Evolutionary conservation across 208 protist species (phyloP), one percentile per base, ranked within the genome.

Genomic region (Crithidia brevicula): DNA sequence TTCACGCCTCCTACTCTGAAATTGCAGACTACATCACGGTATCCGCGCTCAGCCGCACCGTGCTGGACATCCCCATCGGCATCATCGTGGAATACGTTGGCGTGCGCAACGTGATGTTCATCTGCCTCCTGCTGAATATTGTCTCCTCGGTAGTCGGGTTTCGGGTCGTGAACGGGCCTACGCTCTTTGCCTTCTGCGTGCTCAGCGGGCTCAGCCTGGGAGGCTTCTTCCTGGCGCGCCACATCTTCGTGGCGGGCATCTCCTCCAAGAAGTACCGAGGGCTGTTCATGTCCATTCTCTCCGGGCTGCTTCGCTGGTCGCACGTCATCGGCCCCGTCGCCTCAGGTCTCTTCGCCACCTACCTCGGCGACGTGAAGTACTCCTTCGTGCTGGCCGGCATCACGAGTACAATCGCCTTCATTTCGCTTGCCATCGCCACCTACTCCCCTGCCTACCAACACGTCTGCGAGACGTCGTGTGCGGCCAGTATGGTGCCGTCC

Each of bases 211-310:
- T 81, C 58, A 92, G 86, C 9, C 77, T 85, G 31, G 88, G 91
- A 13, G 76, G 71, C 40, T 93, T 92, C 71, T 94, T 96, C 61
- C 67, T 96, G 1, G 57, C 88, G 23, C 86, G 87, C 0, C 88
- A 94, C 78, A 90, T 96, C 28, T 92, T 93, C 36, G 88, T 92
- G 16, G 61, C 87, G 10, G 68, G 78, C 5, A 80, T 91, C 28
- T 73, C 78, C 20, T 82, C 84, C n/a, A 83, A 81, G 53, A 78
- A 82, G 63, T 83, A 93, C 43, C 84, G 88, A n/a, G 91, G 86
- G 1, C 85, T 85, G 40, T 70, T 92, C 31, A 89, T 96, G 76
- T 63, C 86, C 3, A 88, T 91, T 49, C 63, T 96, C 20, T 82
- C 82, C 0, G 88, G 88, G n/a, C 67, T 94, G 31, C 72, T 93